Conservation (phyloP, 148 eudicot species). For the Mesembryanthemum crystallinum region DNA sequence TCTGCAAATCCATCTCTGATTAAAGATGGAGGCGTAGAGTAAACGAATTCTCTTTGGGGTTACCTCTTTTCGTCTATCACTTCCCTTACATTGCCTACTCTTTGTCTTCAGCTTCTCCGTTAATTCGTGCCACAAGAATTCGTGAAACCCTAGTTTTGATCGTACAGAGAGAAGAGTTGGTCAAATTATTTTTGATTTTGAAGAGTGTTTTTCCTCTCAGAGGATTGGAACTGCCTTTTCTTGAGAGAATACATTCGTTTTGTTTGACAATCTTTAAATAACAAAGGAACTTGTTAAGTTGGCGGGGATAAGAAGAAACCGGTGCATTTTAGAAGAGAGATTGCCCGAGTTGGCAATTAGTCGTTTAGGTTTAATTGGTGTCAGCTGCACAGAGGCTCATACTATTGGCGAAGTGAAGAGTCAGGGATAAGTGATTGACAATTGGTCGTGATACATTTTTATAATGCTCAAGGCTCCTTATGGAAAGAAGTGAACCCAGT, state of each 20-base stretch:
- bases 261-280: too few relatives aligned
- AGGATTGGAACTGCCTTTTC: slow-evolving; percentile 3
- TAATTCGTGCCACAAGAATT: neutral
- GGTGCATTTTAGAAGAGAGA: too few relatives aligned
- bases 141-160: slow-evolving; percentile 13
- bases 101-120: neutral
- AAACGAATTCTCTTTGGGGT: neutral
- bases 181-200: neutral
- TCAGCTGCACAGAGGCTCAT: neutral
- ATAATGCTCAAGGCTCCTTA: slow-evolving; percentile 60
- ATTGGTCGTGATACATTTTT: slow-evolving; percentile 2
- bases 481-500: slow-evolving; percentile 94
- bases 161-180: neutral
- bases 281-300: too few relatives aligned
- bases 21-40: slow-evolving; percentile 28
- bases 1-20: slow-evolving; percentile 23
- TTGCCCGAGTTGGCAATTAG: neutral
- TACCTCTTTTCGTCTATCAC: neutral
- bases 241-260: neutral
- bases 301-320: too few relatives aligned
- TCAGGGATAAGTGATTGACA: neutral
- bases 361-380: neutral
- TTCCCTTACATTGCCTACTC: neutral
- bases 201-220: neutral
- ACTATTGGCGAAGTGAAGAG: neutral